Evolutionary conservation across 768 basidiomycete species (phyloP), one percentile per base, ranked within the genome.

Genomic region (Termitomyces sp.): DNA sequence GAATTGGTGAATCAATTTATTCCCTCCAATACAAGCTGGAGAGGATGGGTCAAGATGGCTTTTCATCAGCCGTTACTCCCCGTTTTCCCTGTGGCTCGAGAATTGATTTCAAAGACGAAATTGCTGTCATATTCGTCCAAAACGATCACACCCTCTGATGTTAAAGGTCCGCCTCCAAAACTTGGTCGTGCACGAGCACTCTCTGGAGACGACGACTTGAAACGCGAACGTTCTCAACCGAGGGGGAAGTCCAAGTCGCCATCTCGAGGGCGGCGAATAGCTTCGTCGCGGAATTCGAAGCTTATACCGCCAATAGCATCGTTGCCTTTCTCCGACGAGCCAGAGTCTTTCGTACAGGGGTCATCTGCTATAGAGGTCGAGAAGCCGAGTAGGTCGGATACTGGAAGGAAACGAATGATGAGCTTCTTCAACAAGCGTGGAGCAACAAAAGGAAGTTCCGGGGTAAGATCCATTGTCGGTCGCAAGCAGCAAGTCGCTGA

Each of bases 1-100:
- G 89, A 91, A 63, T 66, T 92, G 49, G 87, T 89, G 14, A 85
- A 88, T 65, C 87, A 91, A 65, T 92, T 91, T 69, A 85, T 91
- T 60, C 90, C 90, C 4, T 88, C 87, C 3, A 84, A 89, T 66
- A 86, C 84, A 72, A 86, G 83, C 51, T 91, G 89, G 89, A 83
- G 82, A 70, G 89, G 89, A 15, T 92, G 90, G 90, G 81, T 91
- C 38, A 89, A 88, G 67, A 89, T 92, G 81, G 90, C 87, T 14
- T 88, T 91, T 73, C 86, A 90, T 59, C 90, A 92, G 67, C 89
- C 89, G 29, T 76, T 92, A 12, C 78, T 92, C 3, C 89, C 89
- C 31, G 89, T 92, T 4, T 77, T 91, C 15, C 89, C 89, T 5
- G 89, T 91, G 6, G 90, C 90, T 15, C 85, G 87, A 53, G 89